Evolutionary conservation across 306 rosid species (phyloP).

Genomic region (Cajanus cajan): DNA sequence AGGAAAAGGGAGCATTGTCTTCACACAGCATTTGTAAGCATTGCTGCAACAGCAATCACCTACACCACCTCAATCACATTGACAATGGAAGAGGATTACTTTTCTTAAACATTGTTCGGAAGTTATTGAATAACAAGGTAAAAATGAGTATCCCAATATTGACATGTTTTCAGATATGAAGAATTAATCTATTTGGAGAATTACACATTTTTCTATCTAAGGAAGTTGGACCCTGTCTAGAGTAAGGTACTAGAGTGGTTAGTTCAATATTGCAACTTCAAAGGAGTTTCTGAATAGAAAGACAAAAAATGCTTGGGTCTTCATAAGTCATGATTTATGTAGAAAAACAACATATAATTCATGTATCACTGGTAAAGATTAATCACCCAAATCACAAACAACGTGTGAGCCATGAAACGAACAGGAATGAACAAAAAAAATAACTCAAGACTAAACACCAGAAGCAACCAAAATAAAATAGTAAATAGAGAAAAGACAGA

Average conservation of each 20-base stretch:
- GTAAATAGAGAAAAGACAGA: background rate
- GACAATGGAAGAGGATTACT: background rate
- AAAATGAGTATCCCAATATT: background rate
- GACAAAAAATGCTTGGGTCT: slow-evolving; percentile 5
- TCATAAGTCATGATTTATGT: background rate
- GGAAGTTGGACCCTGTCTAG: background rate
- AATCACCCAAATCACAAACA: background rate
- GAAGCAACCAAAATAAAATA: slow-evolving; percentile 21
- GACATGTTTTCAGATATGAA: background rate
- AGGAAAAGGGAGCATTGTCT: background rate
- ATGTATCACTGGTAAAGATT: background rate
- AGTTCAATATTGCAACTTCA: slow-evolving; percentile 8
- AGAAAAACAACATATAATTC: background rate
- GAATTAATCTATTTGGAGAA: slow-evolving; percentile 10
- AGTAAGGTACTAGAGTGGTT: background rate
- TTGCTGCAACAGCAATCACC: background rate
- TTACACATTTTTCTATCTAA: background rate
- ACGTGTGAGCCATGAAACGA: slow-evolving; percentile 10
- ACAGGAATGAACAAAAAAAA: background rate
- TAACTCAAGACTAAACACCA: background rate
- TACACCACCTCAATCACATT: background rate
- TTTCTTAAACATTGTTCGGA: slow-evolving; percentile 4
- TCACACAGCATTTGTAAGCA: slow-evolving; percentile 1
- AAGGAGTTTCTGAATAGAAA: slow-evolving; percentile 1
- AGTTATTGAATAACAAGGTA: background rate